Evolutionary conservation across 2,329 filamentous ascomycete genomes (phyloP), one percentile per base, ranked within the genome.

Genomic region (Aureobasidium sp.): DNA sequence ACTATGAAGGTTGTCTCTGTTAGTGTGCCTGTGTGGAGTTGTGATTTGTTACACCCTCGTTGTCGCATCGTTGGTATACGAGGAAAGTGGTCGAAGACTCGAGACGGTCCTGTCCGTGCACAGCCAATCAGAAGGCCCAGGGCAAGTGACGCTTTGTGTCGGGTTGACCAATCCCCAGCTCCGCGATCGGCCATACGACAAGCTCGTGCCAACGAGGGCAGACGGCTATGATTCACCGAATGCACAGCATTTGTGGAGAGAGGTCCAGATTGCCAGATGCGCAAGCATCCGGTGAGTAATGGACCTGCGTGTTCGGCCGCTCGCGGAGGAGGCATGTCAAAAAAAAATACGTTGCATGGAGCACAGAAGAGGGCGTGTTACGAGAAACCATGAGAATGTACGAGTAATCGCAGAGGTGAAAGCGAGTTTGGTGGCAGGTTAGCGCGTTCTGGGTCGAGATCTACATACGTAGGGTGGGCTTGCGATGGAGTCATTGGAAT

Each of bases 381-480:
- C 54, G 54, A 37, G 32, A 58, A 11, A 37, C 16, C n/a, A 34
- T 47, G 53, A 47, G 21, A 47, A 58, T 58, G 54, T 39, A 25
- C 54, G 54, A 58, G 54, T 58, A 58, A 58, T 58, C 30, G 41
- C 36, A 34, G 39, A 45, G 54, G 54, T 39, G 42, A 58, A 37
- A 37, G 54, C 25, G 32, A 37, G 32, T 9, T 45, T 37, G 54
- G 54, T 47, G 54, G 41, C 42, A 58, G 54, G 54, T 58, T 58
- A 58, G 54, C 54, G 54, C 42, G 25, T 29, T 39, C 42, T 48
- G 5, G 54, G 54, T 47, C 42, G 42, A 47, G 54, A 58, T 58
- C 54, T 47, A 48, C 54, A 47, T 47, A 29, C 15, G 32, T 25
- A 58, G 41, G 52, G 52, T 42, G 52, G 50, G 37, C 41, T 54